Percentiles rank a stretch among this genome's conserved stretches.
Conservation (phyloP, 306 rosid species). For the Corylus avellana region DNA sequence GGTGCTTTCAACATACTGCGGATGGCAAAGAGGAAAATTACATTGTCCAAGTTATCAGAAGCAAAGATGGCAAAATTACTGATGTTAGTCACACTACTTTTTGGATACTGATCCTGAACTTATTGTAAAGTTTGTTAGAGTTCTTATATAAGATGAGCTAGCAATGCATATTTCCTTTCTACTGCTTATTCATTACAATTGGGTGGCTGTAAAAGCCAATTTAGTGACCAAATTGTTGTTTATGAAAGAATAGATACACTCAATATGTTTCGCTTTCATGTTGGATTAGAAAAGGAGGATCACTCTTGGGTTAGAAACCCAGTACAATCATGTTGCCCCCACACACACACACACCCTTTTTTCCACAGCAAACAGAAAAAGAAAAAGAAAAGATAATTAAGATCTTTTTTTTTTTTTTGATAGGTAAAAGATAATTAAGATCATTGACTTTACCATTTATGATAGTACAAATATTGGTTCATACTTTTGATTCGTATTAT, state of each 20-base stretch:
- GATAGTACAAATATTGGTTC: too few relatives aligned
- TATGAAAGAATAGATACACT: slow-evolving; percentile 5
- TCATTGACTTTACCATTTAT: neutral
- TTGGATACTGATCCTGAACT: neutral
- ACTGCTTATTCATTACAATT: neutral
- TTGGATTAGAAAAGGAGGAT: neutral
- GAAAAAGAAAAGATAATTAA: neutral
- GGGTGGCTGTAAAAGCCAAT: slow-evolving; percentile 10
- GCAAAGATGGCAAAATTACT: slow-evolving; percentile 63
- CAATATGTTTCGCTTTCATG: slow-evolving; percentile 12
- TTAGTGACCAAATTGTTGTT: neutral
- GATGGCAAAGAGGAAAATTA: slow-evolving; percentile 78
- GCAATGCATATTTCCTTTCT: slow-evolving; percentile 11
- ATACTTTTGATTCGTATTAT: neutral
- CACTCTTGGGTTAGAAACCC: neutral
- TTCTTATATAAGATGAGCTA: slow-evolving; percentile 13
- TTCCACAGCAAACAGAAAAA: neutral
- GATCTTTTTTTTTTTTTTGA: neutral
- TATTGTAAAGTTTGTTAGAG: neutral
- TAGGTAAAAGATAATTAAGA: too few relatives aligned
- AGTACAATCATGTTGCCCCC: too few relatives aligned
- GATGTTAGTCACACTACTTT: slow-evolving; percentile 52
- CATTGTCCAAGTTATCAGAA: slow-evolving; percentile 70
- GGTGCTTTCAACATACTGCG: slow-evolving; percentile 76
- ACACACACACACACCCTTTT: too few relatives aligned